These are phyloP conservation scores for Colletotrichum brevisporum DNA, from an alignment of 2,329 filamentous ascomycete species.

Conservation along the genomic window DNA sequence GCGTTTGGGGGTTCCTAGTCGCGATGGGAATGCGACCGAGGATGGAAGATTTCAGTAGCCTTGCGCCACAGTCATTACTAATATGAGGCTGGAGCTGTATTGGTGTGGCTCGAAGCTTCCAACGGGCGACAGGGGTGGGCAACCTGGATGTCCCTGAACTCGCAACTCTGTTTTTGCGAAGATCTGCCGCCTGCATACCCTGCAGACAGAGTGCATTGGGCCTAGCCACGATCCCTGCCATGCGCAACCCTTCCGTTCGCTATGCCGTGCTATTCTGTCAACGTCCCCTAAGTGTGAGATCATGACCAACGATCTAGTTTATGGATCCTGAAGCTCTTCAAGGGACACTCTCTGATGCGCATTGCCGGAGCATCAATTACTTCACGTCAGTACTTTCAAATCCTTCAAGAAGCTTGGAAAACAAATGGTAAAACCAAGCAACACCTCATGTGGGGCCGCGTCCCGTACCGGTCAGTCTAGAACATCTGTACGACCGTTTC, in stretches of 20 bases:
- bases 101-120: neutral
- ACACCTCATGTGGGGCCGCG: neutral
- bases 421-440: neutral
- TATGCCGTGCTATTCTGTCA: too few relatives aligned
- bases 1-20: constrained; percentile 2
- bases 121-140: neutral
- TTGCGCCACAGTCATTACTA: constrained; percentile 38
- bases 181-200: too few relatives aligned
- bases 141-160: too few relatives aligned
- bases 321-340: too few relatives aligned
- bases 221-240: too few relatives aligned
- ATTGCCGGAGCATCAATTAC: neutral
- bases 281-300: too few relatives aligned
- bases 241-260: too few relatives aligned
- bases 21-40: constrained; percentile 32
- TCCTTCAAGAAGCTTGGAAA: neutral
- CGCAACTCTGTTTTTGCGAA: too few relatives aligned
- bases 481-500: constrained; percentile 16
- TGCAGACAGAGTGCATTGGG: too few relatives aligned
- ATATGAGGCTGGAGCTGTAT: constrained; percentile 26
- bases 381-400: neutral
- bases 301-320: too few relatives aligned
- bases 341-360: too few relatives aligned
- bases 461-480: constrained; percentile 18
- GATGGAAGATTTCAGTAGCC: constrained; percentile 36